Base-by-base conservation (phyloP, 2,329 filamentous ascomycete genomes). In the Penicillium hesseltinei region DNA sequence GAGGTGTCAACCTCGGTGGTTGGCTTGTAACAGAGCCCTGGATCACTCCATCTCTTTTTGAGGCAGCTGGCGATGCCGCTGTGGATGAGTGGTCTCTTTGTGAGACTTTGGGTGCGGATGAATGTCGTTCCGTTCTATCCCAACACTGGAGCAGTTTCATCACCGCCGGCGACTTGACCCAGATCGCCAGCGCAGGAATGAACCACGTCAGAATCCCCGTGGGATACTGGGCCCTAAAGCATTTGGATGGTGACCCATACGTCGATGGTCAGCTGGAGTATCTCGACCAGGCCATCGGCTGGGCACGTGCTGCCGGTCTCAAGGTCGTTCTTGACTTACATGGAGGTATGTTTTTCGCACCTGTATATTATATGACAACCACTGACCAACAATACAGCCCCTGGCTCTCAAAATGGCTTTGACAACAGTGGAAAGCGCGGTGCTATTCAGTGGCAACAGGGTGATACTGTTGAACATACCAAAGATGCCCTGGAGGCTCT, bases 281-380 rank as follows among this genome's bases (percentile, higher is more conserved):
- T 64, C 76, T 88, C 10, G 83, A 85, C 57, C 67, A 80, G 59
- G 82, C 85, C 25, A 77, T 88, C 54, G 71, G 75, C 59, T 86
- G 87, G 83, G 87, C 87, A 11, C 73, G 80, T 57, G 73, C 69
- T 44, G 77, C 81, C 44, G 82, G 83, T 4, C 69, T 89, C 48
- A 87, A 87, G 66, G 83, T 89, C 42, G 81, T 88, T 73, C 80
- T 90, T 64, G 87, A 90, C 69, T 73, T 89, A 23, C 87, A 90
- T 66, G 87, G 86, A 62, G 83, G 83, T 84, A 71, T 70, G 80
- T 75, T 21, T 21, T 23, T 35, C 19, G 17, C 35, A 23, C 15
- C 4, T 33, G 15, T 19, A 4, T 27, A 9, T 8, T 25, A 23
- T 2, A 19, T 27, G 15, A 11, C 8, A 50, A 9, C 21, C 1